Evolutionary conservation across 306 rosid genomes (phyloP), one percentile per base, ranked within the genome.

Genomic region (Hippophae rhamnoides): DNA sequence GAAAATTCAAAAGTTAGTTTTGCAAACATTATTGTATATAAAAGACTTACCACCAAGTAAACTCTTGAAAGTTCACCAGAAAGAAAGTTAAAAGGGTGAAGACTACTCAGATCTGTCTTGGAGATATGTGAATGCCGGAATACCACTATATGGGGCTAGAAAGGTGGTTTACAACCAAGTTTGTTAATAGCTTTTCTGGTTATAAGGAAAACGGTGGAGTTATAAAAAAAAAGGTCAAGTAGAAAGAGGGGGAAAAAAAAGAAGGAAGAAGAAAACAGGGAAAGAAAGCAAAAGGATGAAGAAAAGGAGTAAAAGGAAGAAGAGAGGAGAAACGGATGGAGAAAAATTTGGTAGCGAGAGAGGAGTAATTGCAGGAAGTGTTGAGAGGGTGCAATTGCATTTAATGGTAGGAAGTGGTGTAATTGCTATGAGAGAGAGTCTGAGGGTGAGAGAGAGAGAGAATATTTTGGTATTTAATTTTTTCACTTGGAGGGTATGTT

Each of bases 301-400:
- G 52, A 48, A 54, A 44, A 60, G 41, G 23, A 41, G 12, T n/a
- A 7, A 18, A 11, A 14, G 5, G 48, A 14, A 43, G 52, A 50
- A 55, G 45, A 51, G 72, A 78, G 69, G 23, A 18, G 68, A 63
- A 18, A 72, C 56, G 68, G 79, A 73, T 43, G 79, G 78, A 74
- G 66, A 71, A 79, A 81, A 71, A 61, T 76, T 64, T 67, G 80
- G 79, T 75, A 79, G 87, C 48, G 79, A 76, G 64, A 45, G 81
- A 76, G 64, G 90, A 92, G 97, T 92, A 62, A 92, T 80, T 92
- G 95, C 89, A 81, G 95, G 85, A 89, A 82, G 92, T 73, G 74
- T 83, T 79, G 96, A 83, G 98, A 88, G 94, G 95, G 86, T 93
- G 97, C 97, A 75, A 92, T 64, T 78, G 99, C 97, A 93, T 86